Evolutionary conservation across 2,329 filamentous ascomycete genomes (phyloP).

Genomic region (Aspergillus sclerotialis): DNA sequence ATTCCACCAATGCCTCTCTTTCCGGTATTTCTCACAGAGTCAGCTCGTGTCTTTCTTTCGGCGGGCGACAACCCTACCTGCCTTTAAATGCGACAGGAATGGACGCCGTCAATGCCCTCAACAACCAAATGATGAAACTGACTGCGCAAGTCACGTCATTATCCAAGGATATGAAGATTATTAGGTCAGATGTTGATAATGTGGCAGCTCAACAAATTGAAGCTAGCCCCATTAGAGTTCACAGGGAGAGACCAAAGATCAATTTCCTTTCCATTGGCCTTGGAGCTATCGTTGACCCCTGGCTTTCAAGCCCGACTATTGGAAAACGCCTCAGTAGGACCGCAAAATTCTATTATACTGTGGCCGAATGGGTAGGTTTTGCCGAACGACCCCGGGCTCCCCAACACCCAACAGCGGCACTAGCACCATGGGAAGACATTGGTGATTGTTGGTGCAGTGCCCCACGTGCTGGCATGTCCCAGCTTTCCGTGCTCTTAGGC

Average conservation of each 20-base stretch:
- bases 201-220: conserved; percentile 15
- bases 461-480: conserved; percentile 36
- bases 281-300: conserved; percentile 59
- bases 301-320: conserved; percentile 53
- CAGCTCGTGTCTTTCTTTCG: conserved; percentile 8
- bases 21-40: conserved; percentile 9
- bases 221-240: conserved; percentile 9
- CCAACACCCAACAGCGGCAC: conserved; percentile 47
- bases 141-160: conserved; percentile 24
- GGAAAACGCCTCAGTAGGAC: conserved; percentile 19
- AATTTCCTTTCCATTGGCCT: conserved; percentile 66
- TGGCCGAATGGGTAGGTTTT: background rate
- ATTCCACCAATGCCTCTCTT: conserved; percentile 9
- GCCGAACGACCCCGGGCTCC: conserved; percentile 12
- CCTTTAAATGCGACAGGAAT: conserved; percentile 18
- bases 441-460: conserved; percentile 83
- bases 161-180: conserved; percentile 19
- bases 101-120: conserved; percentile 18
- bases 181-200: conserved; percentile 17
- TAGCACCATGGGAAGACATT: conserved; percentile 66
- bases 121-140: conserved; percentile 20
- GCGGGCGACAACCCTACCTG: conserved; percentile 4
- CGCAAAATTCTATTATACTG: conserved; percentile 11
- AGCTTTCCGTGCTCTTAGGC: conserved; percentile 33
- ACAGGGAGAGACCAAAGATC: conserved; percentile 38